Evolutionary conservation across 1,139 yeast species (phyloP).

Genomic region (Hyphopichia buzzinii): DNA sequence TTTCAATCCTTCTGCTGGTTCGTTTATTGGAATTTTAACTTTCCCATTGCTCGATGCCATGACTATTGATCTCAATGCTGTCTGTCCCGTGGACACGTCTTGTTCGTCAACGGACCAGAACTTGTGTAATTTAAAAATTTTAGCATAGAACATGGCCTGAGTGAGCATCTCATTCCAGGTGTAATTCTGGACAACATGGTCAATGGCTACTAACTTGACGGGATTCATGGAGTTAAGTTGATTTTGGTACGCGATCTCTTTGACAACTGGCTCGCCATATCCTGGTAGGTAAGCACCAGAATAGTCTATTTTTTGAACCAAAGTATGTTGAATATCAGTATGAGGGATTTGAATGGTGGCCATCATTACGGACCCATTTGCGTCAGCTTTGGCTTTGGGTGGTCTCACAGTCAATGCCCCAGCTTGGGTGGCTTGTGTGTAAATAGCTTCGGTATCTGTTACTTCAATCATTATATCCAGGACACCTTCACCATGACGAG

Average conservation of each 20-base stretch:
- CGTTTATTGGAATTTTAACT: constrained; percentile 80
- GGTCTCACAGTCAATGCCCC: constrained; percentile 53
- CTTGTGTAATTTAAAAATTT: constrained; percentile 67
- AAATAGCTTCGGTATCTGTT: constrained; percentile 44
- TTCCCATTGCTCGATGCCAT: constrained; percentile 68
- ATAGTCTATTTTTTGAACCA: constrained; percentile 50
- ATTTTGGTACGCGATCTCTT: constrained; percentile 3
- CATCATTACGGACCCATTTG: constrained; percentile 46
- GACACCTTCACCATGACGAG: constrained; percentile 74
- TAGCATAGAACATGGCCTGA: constrained; percentile 58
- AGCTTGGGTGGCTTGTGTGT: constrained; percentile 41
- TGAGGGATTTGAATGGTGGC: constrained; percentile 62
- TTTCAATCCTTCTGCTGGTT: constrained; percentile 67
- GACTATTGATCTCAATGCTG: constrained; percentile 72
- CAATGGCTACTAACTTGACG: constrained; percentile 46
- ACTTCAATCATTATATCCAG: constrained; percentile 69
- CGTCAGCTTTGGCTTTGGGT: constrained; percentile 45
- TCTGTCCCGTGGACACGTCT: constrained; percentile 64
- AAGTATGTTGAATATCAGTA: constrained; percentile 65
- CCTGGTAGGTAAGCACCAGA: constrained; percentile 60
- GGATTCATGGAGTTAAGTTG: constrained; percentile 25
- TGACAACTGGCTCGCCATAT: constrained; percentile 21
- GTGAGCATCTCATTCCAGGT: constrained; percentile 64
- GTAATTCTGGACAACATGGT: constrained; percentile 80
- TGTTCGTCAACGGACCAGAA: constrained; percentile 84